A percentile compares a stretch with the other conserved stretches of the same genome.
These are phyloP conservation scores for Zygnema circumcarinatum DNA, from an alignment of 139 green algal genomes.

Conservation along the genomic window DNA sequence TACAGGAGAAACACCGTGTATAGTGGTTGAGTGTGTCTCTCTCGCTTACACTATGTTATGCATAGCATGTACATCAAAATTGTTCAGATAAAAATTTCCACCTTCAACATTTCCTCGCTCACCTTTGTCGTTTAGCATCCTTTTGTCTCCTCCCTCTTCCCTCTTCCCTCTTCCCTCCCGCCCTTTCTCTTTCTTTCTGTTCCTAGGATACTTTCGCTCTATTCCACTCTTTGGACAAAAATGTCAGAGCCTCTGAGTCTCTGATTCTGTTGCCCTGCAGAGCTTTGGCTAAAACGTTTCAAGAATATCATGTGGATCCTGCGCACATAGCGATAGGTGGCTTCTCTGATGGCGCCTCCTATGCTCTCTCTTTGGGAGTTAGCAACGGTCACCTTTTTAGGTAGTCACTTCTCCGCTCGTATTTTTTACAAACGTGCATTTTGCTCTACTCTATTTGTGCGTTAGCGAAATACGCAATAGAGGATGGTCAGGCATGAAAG, in stretches of 20 bases:
- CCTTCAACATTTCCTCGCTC: neutral
- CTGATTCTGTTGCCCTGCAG: neutral
- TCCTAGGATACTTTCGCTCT: neutral
- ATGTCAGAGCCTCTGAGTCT: neutral
- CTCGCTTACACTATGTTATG: too few species aligned
- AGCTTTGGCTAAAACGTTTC: conserved; percentile 5
- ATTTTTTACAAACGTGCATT: conserved; percentile 3
- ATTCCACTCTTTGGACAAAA: neutral
- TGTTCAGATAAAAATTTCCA: neutral
- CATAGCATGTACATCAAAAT: too few species aligned
- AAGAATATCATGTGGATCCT: neutral
- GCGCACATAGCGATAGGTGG: conserved; percentile 1
- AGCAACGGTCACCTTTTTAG: conserved; percentile 7
- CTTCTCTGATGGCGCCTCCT: conserved; percentile 23
- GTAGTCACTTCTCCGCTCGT: neutral
- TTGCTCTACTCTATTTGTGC: too few species aligned
- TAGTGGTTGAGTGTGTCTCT: too few species aligned
- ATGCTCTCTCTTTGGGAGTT: conserved; percentile 12
- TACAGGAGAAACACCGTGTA: too few species aligned
- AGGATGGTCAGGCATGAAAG: too few species aligned
- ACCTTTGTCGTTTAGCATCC: neutral
- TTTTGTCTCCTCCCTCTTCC: neutral
- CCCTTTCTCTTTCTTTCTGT: neutral
- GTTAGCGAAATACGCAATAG: too few species aligned
- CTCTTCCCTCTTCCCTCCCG: neutral